These are phyloP conservation scores for Pascua guehoae DNA, from an alignment of 1,284 basidiomycete genomes.

Conservation along the genomic window DNA sequence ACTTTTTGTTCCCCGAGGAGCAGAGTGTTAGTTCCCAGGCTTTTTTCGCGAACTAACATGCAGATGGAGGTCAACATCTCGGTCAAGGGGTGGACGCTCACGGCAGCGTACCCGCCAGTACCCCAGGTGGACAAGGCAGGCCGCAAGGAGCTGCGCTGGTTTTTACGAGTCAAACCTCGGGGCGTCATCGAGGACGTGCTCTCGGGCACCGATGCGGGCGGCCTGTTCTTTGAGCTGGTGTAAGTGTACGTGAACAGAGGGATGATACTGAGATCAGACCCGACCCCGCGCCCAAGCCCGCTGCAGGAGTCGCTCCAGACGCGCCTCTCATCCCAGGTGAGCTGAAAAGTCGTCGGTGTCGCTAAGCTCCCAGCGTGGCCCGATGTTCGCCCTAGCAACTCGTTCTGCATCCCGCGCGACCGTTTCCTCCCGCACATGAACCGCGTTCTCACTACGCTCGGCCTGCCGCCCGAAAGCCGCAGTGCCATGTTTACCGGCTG, in stretches of 20 bases:
- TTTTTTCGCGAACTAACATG: background rate
- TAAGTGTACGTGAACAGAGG: conserved; percentile 7
- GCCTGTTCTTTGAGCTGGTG: conserved; percentile 41
- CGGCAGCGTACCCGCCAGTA: conserved; percentile 39
- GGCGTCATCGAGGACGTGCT: conserved; percentile 42
- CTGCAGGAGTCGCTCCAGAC: conserved; percentile 18
- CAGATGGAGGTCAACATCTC: conserved; percentile 41
- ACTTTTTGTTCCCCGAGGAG: conserved; percentile 38
- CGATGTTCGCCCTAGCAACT: conserved; percentile 35
- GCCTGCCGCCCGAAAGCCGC: conserved; percentile 38
- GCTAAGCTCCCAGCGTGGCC: conserved; percentile 31
- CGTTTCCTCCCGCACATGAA: conserved; percentile 45
- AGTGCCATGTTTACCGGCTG: conserved; percentile 42
- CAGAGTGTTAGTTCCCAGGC: conserved; percentile 24
- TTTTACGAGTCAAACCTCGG: conserved; percentile 33
- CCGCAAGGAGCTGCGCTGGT: conserved; percentile 38
- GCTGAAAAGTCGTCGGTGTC: background rate
- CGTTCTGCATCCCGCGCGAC: conserved; percentile 36
- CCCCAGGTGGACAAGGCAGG: conserved; percentile 26
- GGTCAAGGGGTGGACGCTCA: conserved; percentile 41
- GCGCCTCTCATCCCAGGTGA: conserved; percentile 38
- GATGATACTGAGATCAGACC: conserved; percentile 3
- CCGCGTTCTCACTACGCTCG: conserved; percentile 32
- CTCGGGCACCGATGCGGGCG: conserved; percentile 34
- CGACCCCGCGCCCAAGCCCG: conserved; percentile 10